Conservation (phyloP, 805 yeast genomes). For the Clavispora carvajalis region DNA sequence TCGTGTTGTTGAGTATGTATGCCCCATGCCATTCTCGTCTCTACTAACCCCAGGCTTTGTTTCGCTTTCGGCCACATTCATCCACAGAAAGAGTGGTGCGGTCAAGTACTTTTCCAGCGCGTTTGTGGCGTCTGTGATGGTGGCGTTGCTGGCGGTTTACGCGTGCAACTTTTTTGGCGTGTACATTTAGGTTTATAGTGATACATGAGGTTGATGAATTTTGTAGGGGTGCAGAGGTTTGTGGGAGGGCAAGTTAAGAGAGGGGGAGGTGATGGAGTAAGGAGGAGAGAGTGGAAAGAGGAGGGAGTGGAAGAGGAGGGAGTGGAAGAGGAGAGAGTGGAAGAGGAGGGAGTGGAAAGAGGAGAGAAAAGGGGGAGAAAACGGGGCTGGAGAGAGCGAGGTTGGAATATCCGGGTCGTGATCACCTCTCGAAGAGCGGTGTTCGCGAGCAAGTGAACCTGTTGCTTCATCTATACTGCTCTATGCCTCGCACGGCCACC, state of each 20-base stretch:
- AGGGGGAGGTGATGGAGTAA: background rate
- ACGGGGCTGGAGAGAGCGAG: no score
- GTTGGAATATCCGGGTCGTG: no score
- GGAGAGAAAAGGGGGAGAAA: no score
- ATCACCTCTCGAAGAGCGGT: no score
- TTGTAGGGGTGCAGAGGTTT: background rate
- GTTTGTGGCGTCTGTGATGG: conserved; percentile 30
- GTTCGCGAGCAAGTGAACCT: no score
- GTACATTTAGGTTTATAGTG: conserved; percentile 24
- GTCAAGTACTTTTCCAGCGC: conserved; percentile 24
- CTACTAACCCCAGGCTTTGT: conserved; percentile 15
- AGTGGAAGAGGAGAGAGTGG: background rate
- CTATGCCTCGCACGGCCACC: no score
- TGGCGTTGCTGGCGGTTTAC: conserved; percentile 34
- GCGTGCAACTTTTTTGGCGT: conserved; percentile 41
- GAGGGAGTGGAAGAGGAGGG: background rate
- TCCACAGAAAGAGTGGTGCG: conserved; percentile 11
- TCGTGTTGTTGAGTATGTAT: conserved; percentile 13
- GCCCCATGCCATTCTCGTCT: background rate
- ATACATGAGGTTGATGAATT: background rate
- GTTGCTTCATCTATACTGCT: no score
- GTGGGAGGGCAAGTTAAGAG: background rate
- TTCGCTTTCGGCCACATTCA: conserved; percentile 12
- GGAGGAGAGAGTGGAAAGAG: background rate
- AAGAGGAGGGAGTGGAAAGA: background rate